Conservation (phyloP, 139 green algal species). For the Chlamydomonas sphaeroides region DNA sequence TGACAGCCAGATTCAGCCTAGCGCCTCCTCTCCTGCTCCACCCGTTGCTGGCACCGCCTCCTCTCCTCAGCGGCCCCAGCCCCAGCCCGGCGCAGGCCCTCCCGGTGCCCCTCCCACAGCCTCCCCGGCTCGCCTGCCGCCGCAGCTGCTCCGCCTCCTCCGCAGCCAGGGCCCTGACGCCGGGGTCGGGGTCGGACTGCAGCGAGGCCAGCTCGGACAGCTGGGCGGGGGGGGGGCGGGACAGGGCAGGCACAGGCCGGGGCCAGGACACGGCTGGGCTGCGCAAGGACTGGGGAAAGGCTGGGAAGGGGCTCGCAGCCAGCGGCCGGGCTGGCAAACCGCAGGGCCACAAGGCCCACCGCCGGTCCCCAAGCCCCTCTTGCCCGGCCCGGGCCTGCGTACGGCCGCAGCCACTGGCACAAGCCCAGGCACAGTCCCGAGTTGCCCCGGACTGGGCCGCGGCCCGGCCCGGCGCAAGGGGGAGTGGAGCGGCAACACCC, state of each 20-base stretch:
- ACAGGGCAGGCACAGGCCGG: neutral
- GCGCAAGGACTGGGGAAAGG: neutral
- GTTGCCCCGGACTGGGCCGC: no score
- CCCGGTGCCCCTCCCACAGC: neutral
- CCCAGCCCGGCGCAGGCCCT: neutral
- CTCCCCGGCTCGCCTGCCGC: neutral
- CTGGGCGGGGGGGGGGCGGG: neutral
- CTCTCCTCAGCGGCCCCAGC: neutral
- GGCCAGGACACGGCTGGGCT: neutral
- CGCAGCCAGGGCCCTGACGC: constrained; percentile 5
- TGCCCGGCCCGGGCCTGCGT: no score
- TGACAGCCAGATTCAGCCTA: neutral
- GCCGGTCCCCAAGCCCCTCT: no score
- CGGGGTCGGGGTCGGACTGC: neutral
- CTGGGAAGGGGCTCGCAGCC: neutral
- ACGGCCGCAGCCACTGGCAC: no score
- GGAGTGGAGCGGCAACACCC: no score
- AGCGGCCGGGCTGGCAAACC: neutral
- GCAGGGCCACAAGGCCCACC: no score
- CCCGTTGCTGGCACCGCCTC: no score
- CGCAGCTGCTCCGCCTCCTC: constrained; percentile 18
- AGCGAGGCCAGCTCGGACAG: constrained; percentile 3
- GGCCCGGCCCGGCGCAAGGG: no score
- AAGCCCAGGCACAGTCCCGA: neutral
- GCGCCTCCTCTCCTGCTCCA: no score